Evolutionary conservation across 2,329 filamentous ascomycete species (phyloP).

Genomic region (Phialocephala sp.): DNA sequence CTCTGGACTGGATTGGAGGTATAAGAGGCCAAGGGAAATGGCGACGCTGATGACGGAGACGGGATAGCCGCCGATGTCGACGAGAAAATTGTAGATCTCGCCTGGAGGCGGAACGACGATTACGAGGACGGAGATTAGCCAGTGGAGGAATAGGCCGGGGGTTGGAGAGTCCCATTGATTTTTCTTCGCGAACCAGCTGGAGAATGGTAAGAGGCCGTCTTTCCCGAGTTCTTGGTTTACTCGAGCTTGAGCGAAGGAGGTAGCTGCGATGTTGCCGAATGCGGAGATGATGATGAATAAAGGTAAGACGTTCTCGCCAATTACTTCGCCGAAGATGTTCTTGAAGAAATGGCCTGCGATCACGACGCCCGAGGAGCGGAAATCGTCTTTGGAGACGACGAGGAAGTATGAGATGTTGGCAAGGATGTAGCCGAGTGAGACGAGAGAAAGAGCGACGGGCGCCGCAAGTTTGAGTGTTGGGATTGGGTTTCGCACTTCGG

Average conservation of each 20-base stretch:
- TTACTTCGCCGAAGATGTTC: slow-evolving; percentile 54
- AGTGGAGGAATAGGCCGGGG: slow-evolving; percentile 59
- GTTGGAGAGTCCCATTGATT: slow-evolving; percentile 32
- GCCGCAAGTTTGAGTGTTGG: slow-evolving; percentile 62
- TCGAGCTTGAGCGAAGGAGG: slow-evolving; percentile 54
- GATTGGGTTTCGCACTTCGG: slow-evolving; percentile 61
- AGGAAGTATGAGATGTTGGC: slow-evolving; percentile 65
- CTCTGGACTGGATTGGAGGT: slow-evolving; percentile 40
- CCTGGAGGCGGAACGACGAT: slow-evolving; percentile 57
- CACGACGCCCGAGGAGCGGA: slow-evolving; percentile 57
- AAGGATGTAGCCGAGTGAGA: slow-evolving; percentile 61
- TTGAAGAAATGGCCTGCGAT: slow-evolving; percentile 63
- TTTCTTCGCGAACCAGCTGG: slow-evolving; percentile 42
- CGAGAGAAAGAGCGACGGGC: slow-evolving; percentile 57
- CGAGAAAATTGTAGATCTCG: slow-evolving; percentile 47
- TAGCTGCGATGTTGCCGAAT: slow-evolving; percentile 55
- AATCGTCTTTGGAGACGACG: slow-evolving; percentile 61
- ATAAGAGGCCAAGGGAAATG: slow-evolving; percentile 44
- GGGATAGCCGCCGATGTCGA: slow-evolving; percentile 47
- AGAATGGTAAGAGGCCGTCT: slow-evolving; percentile 53
- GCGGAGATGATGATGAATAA: slow-evolving; percentile 54
- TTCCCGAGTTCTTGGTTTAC: slow-evolving; percentile 54
- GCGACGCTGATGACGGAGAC: slow-evolving; percentile 46
- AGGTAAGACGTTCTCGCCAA: slow-evolving; percentile 50
- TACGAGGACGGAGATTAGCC: slow-evolving; percentile 63